phyloP scores from a whole-genome alignment of 257 asterid genomes.

The Echium plantagineum region DNA sequence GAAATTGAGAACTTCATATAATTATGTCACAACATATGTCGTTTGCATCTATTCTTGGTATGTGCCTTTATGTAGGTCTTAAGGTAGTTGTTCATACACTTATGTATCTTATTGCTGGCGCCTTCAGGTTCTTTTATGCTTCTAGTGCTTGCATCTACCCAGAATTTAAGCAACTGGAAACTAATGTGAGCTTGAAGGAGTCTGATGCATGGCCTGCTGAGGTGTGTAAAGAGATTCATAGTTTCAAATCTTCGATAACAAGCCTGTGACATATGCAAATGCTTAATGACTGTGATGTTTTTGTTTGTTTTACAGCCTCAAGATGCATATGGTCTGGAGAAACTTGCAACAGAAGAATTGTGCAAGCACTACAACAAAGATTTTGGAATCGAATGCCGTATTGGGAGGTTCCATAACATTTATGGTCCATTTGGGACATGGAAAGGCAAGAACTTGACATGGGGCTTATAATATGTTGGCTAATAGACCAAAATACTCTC shows the following conservation, averaged over 20 bases:
- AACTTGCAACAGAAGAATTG: conserved; percentile 70
- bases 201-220: conserved; percentile 95
- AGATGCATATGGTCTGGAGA: conserved; percentile 88
- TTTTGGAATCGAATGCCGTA: conserved; percentile 76
- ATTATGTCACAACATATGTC: not conserved
- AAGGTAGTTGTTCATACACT: too few species aligned
- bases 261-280: not conserved
- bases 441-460: conserved; percentile 33
- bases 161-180: conserved; percentile 74
- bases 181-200: conserved; percentile 87
- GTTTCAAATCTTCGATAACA: not conserved
- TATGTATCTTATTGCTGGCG: not conserved
- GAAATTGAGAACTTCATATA: not conserved
- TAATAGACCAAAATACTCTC: too few species aligned
- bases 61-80: too few species aligned
- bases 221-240: conserved; percentile 26
- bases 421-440: conserved; percentile 85
- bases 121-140: conserved; percentile 70
- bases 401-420: conserved; percentile 77
- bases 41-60: too few species aligned
- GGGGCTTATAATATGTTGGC: too few species aligned
- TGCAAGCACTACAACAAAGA: conserved; percentile 87
- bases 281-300: not conserved
- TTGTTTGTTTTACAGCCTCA: conserved; percentile 46
- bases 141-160: conserved; percentile 90